Evolutionary conservation across 805 yeast genomes (phyloP), one percentile per base, ranked within the genome.

Genomic region (Ogataea paraovalis): DNA sequence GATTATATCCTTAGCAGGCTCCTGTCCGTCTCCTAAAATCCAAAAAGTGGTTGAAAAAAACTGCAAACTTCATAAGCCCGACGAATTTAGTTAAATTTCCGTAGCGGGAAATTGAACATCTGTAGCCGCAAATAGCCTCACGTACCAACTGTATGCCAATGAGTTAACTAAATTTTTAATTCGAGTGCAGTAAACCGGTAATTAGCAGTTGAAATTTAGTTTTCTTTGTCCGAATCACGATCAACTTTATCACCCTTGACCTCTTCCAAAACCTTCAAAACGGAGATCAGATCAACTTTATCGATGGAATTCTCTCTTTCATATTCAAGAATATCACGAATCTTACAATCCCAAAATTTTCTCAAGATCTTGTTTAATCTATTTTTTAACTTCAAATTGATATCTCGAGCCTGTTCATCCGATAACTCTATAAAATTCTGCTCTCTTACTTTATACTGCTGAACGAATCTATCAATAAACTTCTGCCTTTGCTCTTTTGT

Each of bases 291-390:
- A 3, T 62, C 59, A 0, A 55, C 42, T 16, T 52, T 45, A 23
- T 52, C 50, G 7, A 71, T 58, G 19, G 66, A 46, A 20, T 67
- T 63, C 37, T 65, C 70, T 42, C 83, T 51, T 51, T 79, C 84
- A 9, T 74, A 62, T 41, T 66, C 64, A 27, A 79, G 55, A 6
- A 75, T 70, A 48, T 75, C 73, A 42, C 63, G 67, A 36, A 77
- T 58, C 53, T 69, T 73, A 13, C 75, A 72, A 48, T 75, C 71
- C 74, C 82, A 75, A 25, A 78, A 64, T 20, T 74, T 72, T 36
- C 77, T 70, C 42, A 75, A 69, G 8, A 78, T 77, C 39, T 68
- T 68, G 51, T 74, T 76, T 23, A 75, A 56, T 47, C 80, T 60
- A 39, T 76, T 60, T 27, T 61, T 56, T 9, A 78, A 67, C 47